Evolutionary conservation across 2,329 filamentous ascomycete species (phyloP).

Genomic region (Lecanosticta acicola): DNA sequence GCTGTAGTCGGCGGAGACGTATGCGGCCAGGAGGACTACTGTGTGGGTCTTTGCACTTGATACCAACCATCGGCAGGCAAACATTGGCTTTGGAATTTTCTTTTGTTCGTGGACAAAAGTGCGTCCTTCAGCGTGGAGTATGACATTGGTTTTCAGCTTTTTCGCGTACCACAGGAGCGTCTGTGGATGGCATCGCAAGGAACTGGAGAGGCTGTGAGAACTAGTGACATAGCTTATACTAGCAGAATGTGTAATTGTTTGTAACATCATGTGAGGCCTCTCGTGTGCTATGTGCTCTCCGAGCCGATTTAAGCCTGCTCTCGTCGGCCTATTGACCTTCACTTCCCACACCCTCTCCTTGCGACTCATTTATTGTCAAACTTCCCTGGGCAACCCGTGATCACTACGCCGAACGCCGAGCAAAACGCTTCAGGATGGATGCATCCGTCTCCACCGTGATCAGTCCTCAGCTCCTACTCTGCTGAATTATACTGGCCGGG

Average conservation of each 20-base stretch:
- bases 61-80: not conserved
- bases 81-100: not conserved
- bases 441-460: no score
- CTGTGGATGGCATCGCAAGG: not conserved
- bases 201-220: not conserved
- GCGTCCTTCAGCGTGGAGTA: constrained; percentile 3
- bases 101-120: constrained; percentile 1
- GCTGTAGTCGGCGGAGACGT: not conserved
- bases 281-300: no score
- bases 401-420: no score
- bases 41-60: not conserved
- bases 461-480: no score
- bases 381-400: no score
- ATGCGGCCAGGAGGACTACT: not conserved
- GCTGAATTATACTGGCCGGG: no score
- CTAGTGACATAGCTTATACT: not conserved
- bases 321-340: no score
- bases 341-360: no score
- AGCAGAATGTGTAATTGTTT: not conserved
- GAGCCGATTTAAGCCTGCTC: no score
- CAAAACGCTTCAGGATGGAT: no score
- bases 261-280: no score
- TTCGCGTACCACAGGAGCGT: not conserved
- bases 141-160: not conserved
- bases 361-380: no score